Evolutionary conservation across 371 early-diverging fungal species (phyloP).

Genomic region (Blyttiomyces sp.): DNA sequence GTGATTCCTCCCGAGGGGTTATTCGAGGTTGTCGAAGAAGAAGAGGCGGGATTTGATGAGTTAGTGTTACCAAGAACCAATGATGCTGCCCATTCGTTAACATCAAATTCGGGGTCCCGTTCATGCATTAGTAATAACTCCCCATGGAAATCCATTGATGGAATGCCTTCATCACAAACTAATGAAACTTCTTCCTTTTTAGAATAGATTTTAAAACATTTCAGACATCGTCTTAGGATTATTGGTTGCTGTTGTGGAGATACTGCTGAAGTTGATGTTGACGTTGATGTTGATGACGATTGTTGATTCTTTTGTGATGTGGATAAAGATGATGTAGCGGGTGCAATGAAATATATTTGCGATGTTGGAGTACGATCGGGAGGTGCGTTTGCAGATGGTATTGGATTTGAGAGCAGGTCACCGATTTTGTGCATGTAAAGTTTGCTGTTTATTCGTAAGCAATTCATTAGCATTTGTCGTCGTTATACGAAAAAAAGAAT

Average conservation of each 20-base stretch:
- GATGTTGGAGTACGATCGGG: not conserved
- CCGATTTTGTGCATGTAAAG: slow-evolving; percentile 34
- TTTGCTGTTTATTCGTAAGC: slow-evolving; percentile 24
- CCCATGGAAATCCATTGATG: slow-evolving; percentile 7
- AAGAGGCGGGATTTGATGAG: too few relatives aligned
- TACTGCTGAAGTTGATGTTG: not conserved
- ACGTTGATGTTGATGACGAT: not conserved
- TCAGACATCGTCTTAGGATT: slow-evolving; percentile 11
- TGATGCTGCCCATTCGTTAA: slow-evolving; percentile 28
- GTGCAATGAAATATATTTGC: slow-evolving; percentile 4
- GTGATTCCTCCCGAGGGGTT: not conserved
- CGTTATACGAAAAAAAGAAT: not conserved
- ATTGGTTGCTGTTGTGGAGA: not conserved
- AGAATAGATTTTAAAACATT: slow-evolving; percentile 4
- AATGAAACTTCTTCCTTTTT: slow-evolving; percentile 1
- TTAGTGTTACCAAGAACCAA: too few relatives aligned
- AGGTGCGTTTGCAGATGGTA: not conserved
- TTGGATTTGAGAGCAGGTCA: slow-evolving; percentile 14
- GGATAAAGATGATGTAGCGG: not conserved
- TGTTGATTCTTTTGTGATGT: not conserved
- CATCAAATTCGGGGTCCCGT: slow-evolving; percentile 25
- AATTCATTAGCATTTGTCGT: not conserved
- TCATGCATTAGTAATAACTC: slow-evolving; percentile 10
- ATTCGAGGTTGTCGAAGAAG: too few relatives aligned
- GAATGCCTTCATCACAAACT: not conserved